A percentile compares a stretch with the other conserved stretches of the same genome.
Conservation (phyloP, 495 filamentous ascomycete genomes). For the Podospora pseudoanserina region DNA sequence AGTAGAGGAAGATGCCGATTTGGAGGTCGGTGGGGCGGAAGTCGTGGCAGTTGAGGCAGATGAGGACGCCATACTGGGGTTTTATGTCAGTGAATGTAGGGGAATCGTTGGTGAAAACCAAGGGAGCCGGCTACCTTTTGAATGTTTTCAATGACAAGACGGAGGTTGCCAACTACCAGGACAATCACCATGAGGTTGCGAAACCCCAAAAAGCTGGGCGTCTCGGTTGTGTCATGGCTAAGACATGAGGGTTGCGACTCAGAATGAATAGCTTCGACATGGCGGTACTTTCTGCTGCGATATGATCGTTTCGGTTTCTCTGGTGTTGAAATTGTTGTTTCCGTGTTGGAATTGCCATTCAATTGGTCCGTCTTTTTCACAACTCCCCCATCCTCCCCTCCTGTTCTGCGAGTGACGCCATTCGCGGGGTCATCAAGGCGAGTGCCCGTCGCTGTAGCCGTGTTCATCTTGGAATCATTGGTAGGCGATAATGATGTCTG, state of each 20-base stretch:
- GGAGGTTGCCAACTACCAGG: constrained; percentile 85
- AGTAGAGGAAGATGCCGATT: constrained; percentile 70
- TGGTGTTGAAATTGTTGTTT: not conserved
- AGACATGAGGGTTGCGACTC: constrained; percentile 69
- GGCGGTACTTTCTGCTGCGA: constrained; percentile 64
- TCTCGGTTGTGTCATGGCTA: constrained; percentile 68
- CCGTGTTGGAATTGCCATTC: not conserved
- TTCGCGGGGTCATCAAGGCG: constrained; percentile 13
- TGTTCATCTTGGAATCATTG: constrained; percentile 3
- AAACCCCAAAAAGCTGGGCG: constrained; percentile 88
- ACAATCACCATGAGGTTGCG: constrained; percentile 95
- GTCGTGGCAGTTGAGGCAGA: constrained; percentile 87
- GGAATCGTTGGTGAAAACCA: no score
- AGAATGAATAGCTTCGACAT: constrained; percentile 82
- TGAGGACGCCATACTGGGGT: constrained; percentile 83
- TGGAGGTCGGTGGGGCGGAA: constrained; percentile 75
- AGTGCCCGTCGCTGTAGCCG: constrained; percentile 7
- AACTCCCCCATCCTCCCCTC: constrained; percentile 1
- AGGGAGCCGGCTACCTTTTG: constrained; percentile 62
- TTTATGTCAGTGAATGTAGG: constrained; percentile 5
- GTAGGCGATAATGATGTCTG: not conserved
- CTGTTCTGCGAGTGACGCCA: constrained; percentile 23
- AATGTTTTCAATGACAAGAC: constrained; percentile 93
- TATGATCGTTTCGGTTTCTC: constrained; percentile 26
- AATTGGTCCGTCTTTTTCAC: constrained; percentile 3